Evolutionary conservation across 768 basidiomycete species (phyloP).

Genomic region (Calocybe gangraenosa): DNA sequence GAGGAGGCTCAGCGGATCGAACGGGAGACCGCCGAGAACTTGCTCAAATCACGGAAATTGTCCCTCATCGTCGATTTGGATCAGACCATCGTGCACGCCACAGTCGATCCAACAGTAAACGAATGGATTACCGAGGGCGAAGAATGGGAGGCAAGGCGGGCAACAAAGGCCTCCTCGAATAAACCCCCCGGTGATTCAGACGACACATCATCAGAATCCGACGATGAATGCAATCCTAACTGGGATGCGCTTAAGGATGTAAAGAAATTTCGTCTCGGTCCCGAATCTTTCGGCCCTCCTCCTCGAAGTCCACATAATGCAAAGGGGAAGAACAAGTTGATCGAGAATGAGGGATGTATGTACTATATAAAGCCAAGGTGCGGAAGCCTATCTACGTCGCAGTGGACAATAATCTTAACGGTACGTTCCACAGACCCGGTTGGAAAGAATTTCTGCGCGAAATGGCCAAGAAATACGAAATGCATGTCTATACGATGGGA

Average conservation of each 20-base stretch:
- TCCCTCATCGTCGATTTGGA: slow-evolving; percentile 98
- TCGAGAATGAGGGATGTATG: slow-evolving; percentile 82
- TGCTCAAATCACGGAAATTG: slow-evolving; percentile 73
- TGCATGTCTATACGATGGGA: slow-evolving; percentile 99
- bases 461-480: slow-evolving; percentile 81
- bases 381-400: slow-evolving; percentile 18
- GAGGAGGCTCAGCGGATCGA: slow-evolving; percentile 92
- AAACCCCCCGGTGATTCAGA: slow-evolving; percentile 34
- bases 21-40: slow-evolving; percentile 71
- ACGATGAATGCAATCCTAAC: slow-evolving; percentile 83
- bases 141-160: slow-evolving; percentile 67
- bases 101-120: slow-evolving; percentile 96
- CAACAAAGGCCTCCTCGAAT: slow-evolving; percentile 32
- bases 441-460: slow-evolving; percentile 71
- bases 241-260: slow-evolving; percentile 91
- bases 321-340: slow-evolving; percentile 59
- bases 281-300: slow-evolving; percentile 61
- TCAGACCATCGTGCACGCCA: slow-evolving; percentile 98
- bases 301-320: slow-evolving; percentile 32
- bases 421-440: slow-evolving; percentile 57
- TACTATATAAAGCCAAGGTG: slow-evolving; percentile 98
- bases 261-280: slow-evolving; percentile 79
- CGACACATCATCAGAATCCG: slow-evolving; percentile 36
- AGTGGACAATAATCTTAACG: neutral
- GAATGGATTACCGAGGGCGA: slow-evolving; percentile 93